phyloP scores from a whole-genome alignment of 345 rosid species.

The Camelina neglecta region DNA sequence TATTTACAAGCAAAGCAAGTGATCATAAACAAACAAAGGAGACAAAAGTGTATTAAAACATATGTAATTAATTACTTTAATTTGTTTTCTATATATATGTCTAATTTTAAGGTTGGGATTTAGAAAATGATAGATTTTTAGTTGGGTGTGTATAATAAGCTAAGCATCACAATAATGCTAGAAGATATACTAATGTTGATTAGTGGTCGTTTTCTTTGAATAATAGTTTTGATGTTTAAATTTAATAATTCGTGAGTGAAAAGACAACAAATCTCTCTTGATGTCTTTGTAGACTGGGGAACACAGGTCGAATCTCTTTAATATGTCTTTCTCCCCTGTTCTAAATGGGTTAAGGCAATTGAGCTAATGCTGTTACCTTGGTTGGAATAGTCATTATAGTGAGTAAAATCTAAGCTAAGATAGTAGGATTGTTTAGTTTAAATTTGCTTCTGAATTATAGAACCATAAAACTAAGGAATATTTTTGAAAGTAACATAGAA shows the following conservation, averaged over 20 bases:
- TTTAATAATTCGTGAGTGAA: slow-evolving; percentile 2
- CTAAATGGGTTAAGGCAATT: not conserved
- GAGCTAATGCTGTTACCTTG: not conserved
- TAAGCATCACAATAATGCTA: slow-evolving; percentile 21
- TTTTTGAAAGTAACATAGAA: too few relatives aligned
- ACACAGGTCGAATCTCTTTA: slow-evolving; percentile 29
- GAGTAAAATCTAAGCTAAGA: not conserved
- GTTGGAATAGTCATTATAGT: not conserved
- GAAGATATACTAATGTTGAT: slow-evolving; percentile 9
- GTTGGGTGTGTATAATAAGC: slow-evolving; percentile 20
- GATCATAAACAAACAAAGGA: not conserved
- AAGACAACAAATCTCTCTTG: slow-evolving; percentile 33
- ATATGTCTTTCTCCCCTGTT: not conserved
- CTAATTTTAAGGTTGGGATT: slow-evolving; percentile 15
- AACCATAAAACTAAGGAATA: not conserved
- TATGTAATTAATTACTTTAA: slow-evolving; percentile 2
- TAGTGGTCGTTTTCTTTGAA: slow-evolving; percentile 19
- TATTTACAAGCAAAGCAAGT: not conserved
- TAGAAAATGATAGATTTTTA: not conserved
- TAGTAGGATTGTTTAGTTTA: not conserved
- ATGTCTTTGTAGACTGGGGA: slow-evolving; percentile 35
- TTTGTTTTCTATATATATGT: slow-evolving; percentile 22
- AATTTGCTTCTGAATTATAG: not conserved
- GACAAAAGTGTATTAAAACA: not conserved
- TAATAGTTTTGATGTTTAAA: slow-evolving; percentile 6